Evolutionary conservation across 2,329 filamentous ascomycete genomes (phyloP).

Genomic region (Botrytis porri): DNA sequence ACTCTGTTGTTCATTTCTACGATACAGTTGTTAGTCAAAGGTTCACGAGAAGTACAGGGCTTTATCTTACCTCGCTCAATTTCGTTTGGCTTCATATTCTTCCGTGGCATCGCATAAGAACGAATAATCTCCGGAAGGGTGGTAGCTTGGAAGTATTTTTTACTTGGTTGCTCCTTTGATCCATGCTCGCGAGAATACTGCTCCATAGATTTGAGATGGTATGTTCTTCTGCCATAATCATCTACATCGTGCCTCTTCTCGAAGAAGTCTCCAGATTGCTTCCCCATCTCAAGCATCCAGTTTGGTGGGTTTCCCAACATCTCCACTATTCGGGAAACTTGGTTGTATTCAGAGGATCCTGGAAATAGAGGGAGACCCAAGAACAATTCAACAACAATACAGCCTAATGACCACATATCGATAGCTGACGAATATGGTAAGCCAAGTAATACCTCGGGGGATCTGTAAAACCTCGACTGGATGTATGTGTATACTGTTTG

Average conservation of each 20-base stretch:
- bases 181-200: slow-evolving; percentile 94
- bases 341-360: slow-evolving; percentile 97
- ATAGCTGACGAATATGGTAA: slow-evolving; percentile 97
- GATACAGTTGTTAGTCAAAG: slow-evolving; percentile 25
- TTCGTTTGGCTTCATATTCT: slow-evolving; percentile 98
- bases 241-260: slow-evolving; percentile 80
- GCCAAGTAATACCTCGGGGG: slow-evolving; percentile 91
- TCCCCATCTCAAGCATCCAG: slow-evolving; percentile 99
- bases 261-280: slow-evolving; percentile 96
- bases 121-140: slow-evolving; percentile 96
- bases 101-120: slow-evolving; percentile 95
- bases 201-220: slow-evolving; percentile 94
- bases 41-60: slow-evolving; percentile 19
- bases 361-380: slow-evolving; percentile 91
- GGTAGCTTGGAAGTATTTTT: slow-evolving; percentile 97
- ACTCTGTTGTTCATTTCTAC: slow-evolving; percentile 97
- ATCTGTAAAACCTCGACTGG: slow-evolving; percentile 96
- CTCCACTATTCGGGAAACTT: slow-evolving; percentile 93
- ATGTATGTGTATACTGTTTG: slow-evolving; percentile 99
- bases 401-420: slow-evolving; percentile 99
- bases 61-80: slow-evolving; percentile 79
- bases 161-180: slow-evolving; percentile 97
- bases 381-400: slow-evolving; percentile 97
- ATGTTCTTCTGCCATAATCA: slow-evolving; percentile 87
- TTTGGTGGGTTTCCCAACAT: slow-evolving; percentile 96